Base-by-base conservation (phyloP, 495 filamentous ascomycete genomes). In the Penicillium longicatenatum region DNA sequence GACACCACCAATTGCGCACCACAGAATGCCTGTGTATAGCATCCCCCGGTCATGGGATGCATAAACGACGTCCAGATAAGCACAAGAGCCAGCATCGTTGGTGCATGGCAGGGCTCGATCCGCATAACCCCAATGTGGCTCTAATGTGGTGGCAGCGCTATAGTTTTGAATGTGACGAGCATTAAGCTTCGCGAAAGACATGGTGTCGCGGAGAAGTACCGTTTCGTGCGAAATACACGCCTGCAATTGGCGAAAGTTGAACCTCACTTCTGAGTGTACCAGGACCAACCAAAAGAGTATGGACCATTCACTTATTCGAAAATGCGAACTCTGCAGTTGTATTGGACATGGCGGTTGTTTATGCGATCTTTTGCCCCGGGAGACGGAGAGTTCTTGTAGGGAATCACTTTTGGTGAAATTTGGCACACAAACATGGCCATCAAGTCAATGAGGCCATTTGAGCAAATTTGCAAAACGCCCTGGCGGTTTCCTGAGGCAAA, bases 41-140 rank as follows among this genome's bases (percentile, higher is more conserved):
- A 88, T 85, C 6, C 76, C 78, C 19, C 73, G 51, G 58, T 85
- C 83, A 59, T 89, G 85, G 35, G 78, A 76, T 22, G 67, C 69
- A 66, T 88, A 89, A 43, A 85, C 83, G 14, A 71, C 73, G 65
- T 87, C 85, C 4, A 88, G 76, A 64, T 88, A 88, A 22, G 72
- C 84, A 67, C 86, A 89, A 4, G 81, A 83, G 5, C 84, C 85
- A 0, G 71, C 57, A 68, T 86, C 85, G 56, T 75, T 85, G 24
- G 73, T 78, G 64, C 84, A 87, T 16, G 86, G 86, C 0, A 86
- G 41, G 5, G 80, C 75, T 42, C 83, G 79, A 31, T 70, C 66
- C 20, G 75, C 73, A 67, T 88, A 89, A 9, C 85, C 86, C 85
- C 85, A 89, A 66, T 88, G 81, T 14, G 70, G 75, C 57, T 80